Percentiles rank a stretch among this genome's conserved stretches.
Evolutionary conservation across 495 filamentous ascomycete genomes (phyloP).

Genomic region (Neurospora cerealis): DNA sequence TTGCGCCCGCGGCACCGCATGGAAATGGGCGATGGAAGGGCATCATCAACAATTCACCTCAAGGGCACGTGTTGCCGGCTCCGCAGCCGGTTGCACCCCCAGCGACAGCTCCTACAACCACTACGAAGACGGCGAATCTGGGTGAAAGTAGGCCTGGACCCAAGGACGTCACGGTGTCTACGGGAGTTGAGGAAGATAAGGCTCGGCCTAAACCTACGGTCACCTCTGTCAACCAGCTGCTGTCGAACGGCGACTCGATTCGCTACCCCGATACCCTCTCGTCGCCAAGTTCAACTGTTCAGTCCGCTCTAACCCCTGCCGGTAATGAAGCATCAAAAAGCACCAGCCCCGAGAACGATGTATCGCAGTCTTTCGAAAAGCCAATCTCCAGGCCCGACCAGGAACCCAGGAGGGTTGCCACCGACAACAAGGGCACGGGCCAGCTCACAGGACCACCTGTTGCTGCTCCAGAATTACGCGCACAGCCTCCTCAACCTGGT

Average conservation of each 20-base stretch:
- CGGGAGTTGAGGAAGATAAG: constrained; percentile 1
- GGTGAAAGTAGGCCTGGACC: background rate
- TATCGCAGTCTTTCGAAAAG: constrained; percentile 27
- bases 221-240: background rate
- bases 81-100: background rate
- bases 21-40: background rate
- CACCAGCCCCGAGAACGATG: constrained; percentile 46
- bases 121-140: background rate
- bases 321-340: constrained; percentile 37
- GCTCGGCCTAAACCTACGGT: background rate
- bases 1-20: background rate
- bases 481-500: background rate
- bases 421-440: background rate
- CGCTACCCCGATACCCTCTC: constrained; percentile 28
- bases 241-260: constrained; percentile 7
- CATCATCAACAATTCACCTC: background rate
- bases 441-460: constrained; percentile 3
- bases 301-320: constrained; percentile 28
- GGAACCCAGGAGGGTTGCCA: background rate
- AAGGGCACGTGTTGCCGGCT: background rate
- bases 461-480: constrained; percentile 3
- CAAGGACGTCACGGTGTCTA: background rate
- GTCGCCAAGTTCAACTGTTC: constrained; percentile 36
- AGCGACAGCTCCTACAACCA: background rate
- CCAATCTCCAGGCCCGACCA: background rate